These are phyloP conservation scores for Fagopyrum homotropicum DNA, from an alignment of 148 eudicot genomes.

Conservation along the genomic window DNA sequence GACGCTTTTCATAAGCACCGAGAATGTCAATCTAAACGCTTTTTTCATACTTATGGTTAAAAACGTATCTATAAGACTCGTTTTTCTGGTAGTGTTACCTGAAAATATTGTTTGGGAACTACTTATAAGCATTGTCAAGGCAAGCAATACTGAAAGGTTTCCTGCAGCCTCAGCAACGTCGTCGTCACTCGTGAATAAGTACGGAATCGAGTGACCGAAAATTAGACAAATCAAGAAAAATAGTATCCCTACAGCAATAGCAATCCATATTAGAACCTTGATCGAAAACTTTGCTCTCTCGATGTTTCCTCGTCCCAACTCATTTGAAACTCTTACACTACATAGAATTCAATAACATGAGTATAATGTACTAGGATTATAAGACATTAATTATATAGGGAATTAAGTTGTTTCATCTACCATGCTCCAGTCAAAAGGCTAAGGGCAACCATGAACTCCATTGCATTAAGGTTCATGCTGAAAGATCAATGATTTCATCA, in stretches of 20 bases:
- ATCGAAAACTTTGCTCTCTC: slow-evolving; percentile 53
- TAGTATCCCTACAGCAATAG: slow-evolving; percentile 9
- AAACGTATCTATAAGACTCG: too few relatives aligned
- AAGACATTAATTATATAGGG: too few relatives aligned
- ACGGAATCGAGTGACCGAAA: slow-evolving; percentile 23
- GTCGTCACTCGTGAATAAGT: slow-evolving; percentile 32
- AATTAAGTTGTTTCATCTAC: slow-evolving; percentile 15
- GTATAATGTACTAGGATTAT: background rate
- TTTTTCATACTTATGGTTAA: too few relatives aligned
- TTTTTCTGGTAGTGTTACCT: slow-evolving; percentile 17
- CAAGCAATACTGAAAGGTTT: slow-evolving; percentile 36
- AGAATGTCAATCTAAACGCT: too few relatives aligned
- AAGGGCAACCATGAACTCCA: background rate
- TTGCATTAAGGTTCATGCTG: background rate
- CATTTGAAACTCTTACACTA: slow-evolving; percentile 67
- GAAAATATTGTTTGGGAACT: slow-evolving; percentile 43
- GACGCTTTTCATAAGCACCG: too few relatives aligned
- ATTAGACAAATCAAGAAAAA: slow-evolving; percentile 19
- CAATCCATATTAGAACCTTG: slow-evolving; percentile 2
- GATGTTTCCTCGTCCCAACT: slow-evolving; percentile 62
- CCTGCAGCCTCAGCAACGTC: slow-evolving; percentile 33
- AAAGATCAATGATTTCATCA: background rate
- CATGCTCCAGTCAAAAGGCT: background rate
- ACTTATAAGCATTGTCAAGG: slow-evolving; percentile 32
- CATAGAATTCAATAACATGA: background rate